Base-by-base conservation (phyloP, 306 rosid genomes). In the Sindora glabra region DNA sequence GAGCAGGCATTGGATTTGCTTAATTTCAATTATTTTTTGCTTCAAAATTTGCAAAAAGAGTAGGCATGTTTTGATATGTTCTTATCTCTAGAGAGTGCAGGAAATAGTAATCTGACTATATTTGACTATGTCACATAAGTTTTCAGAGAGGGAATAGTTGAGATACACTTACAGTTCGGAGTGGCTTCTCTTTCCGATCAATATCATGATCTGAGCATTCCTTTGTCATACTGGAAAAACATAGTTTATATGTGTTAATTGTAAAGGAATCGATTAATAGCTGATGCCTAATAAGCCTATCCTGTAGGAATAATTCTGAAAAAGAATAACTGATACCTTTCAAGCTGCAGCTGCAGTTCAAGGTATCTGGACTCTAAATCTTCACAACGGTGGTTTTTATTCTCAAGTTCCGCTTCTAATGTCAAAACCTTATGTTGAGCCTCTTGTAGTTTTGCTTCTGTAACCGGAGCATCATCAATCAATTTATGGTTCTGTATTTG, bases 311-410 rank as follows among this genome's bases (percentile, higher is more conserved):
- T 23, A 64, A 48, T 26, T 49, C 56, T 41, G 48, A 10, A 55
- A 56, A n/a, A n/a, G 45, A 30, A 59, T 38, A 5, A 69, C 1
- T 19, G 46, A 53, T 71, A 91, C 97, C 97, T 85, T 81, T 77
- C 83, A 45, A 85, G 79, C 75, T 74, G 96, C 67, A 85, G 95
- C 67, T 83, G 96, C 42, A 81, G 71, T 70, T 91, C 98, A 76
- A 83, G 70, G 55, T 83, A 79, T 69, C 77, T 78, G 39, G 86
- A 78, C 67, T 88, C 95, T 71, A 87, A 58, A 65, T 88, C 92
- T 75, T 79, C 96, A 66, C 84, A 88, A 52, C 55, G 60, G 44
- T 59, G 79, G 30, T 69, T 73, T 69, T 77, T 87, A 58, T 70
- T 73, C 68, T 77, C 87, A 37, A 84, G 63, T 62, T 90, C 89